phyloP scores from a whole-genome alignment of 371 early-diverging fungal species.

The Mucor irregularis region DNA sequence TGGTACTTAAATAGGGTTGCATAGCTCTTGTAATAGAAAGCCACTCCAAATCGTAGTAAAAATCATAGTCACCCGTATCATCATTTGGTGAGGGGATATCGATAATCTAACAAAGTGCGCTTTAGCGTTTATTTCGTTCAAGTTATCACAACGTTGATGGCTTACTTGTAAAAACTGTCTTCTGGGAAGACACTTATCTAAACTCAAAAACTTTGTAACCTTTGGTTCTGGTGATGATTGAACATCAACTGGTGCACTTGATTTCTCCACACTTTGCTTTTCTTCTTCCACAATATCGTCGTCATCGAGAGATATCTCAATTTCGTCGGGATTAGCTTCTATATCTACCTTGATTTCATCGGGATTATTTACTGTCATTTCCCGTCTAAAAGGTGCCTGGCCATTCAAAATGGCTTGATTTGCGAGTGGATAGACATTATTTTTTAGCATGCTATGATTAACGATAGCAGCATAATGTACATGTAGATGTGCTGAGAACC shows the following conservation, averaged over 20 bases:
- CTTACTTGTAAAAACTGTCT: conserved; percentile 49
- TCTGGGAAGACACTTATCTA: conserved; percentile 70
- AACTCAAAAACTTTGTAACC: conserved; percentile 59
- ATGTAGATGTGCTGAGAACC: conserved; percentile 95
- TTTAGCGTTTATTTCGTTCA: no score
- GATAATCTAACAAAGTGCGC: conserved; percentile 42
- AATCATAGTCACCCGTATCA: conserved; percentile 20
- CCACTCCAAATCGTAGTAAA: conserved; percentile 86
- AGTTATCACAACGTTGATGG: background rate
- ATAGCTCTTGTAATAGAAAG: conserved; percentile 74
- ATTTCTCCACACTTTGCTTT: background rate
- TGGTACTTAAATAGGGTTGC: conserved; percentile 49
- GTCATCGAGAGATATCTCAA: conserved; percentile 31
- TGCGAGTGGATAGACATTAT: conserved; percentile 5
- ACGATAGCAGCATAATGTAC: conserved; percentile 84
- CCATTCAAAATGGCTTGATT: background rate
- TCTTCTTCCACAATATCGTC: background rate
- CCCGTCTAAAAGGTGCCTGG: background rate
- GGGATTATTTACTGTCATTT: background rate
- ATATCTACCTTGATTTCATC: conserved; percentile 5
- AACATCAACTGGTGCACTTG: background rate
- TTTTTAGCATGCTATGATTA: conserved; percentile 45
- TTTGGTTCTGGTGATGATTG: no score
- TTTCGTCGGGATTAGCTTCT: conserved; percentile 63
- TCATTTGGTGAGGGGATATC: conserved; percentile 53